phyloP scores from a whole-genome alignment of 164 flowering plant genomes.

The Vitis rupestris region DNA sequence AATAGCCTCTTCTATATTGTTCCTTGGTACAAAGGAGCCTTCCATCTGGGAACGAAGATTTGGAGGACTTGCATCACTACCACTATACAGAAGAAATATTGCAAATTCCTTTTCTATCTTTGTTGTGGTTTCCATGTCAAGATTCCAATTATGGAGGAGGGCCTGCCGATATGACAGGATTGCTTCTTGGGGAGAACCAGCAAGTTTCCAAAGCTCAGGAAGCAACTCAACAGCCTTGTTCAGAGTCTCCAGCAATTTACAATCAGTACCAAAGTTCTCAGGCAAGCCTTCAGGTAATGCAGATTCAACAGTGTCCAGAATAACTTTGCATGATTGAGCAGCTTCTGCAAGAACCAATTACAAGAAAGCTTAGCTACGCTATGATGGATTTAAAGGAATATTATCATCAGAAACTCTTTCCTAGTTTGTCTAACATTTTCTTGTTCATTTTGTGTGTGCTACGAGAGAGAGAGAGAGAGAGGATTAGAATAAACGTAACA shows the following conservation, averaged over 20 bases:
- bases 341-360: constrained; percentile 71
- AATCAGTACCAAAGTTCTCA: constrained; percentile 52
- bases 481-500: neutral
- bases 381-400: too few relatives aligned
- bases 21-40: constrained; percentile 74
- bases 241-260: constrained; percentile 73
- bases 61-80: constrained; percentile 79
- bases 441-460: too few relatives aligned
- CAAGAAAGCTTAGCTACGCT: constrained; percentile 19
- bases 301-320: constrained; percentile 82
- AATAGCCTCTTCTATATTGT: constrained; percentile 88
- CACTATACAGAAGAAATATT: constrained; percentile 79
- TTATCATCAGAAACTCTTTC: too few relatives aligned
- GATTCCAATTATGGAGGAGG: constrained; percentile 78
- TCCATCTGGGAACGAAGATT: constrained; percentile 76
- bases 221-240: constrained; percentile 80
- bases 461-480: neutral
- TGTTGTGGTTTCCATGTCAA: constrained; percentile 59
- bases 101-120: constrained; percentile 85
- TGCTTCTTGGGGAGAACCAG: constrained; percentile 57
- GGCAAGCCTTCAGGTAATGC: constrained; percentile 80
- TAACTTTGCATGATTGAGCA: constrained; percentile 79
- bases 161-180: constrained; percentile 73
- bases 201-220: constrained; percentile 82
- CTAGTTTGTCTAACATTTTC: neutral